Conservation (phyloP, 1,284 basidiomycete genomes). For the Sporisorium scitamineum region DNA sequence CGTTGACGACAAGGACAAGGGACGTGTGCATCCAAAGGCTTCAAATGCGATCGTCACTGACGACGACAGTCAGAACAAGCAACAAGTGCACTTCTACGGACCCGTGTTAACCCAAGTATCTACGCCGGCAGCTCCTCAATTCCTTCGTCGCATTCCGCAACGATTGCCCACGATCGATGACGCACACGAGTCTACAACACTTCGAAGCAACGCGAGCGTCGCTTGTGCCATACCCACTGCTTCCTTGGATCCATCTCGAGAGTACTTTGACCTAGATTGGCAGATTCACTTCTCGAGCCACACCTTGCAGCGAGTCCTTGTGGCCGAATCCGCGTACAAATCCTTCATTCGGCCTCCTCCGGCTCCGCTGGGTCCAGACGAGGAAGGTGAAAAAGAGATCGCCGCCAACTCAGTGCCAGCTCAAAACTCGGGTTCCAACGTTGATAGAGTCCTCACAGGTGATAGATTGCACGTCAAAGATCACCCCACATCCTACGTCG, state of each 20-base stretch:
- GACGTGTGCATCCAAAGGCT: background rate
- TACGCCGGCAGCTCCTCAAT: background rate
- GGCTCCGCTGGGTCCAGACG: slow-evolving; percentile 2
- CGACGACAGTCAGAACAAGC: background rate
- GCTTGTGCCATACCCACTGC: slow-evolving; percentile 16
- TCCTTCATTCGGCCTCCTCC: background rate
- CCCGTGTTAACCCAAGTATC: slow-evolving; percentile 7
- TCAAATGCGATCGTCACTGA: background rate
- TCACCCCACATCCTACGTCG: background rate
- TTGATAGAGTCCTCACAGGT: slow-evolving; percentile 4
- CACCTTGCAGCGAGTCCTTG: slow-evolving; percentile 5
- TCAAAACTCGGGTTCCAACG: background rate
- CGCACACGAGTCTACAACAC: background rate
- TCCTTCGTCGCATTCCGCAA: slow-evolving; percentile 13
- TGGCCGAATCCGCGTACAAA: background rate
- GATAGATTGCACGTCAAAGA: slow-evolving; percentile 12
- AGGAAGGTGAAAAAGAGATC: slow-evolving; percentile 12
- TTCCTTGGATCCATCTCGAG: slow-evolving; percentile 1
- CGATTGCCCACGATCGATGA: background rate
- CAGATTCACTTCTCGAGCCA: slow-evolving; percentile 15
- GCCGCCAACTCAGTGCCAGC: slow-evolving; percentile 3
- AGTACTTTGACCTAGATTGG: slow-evolving; percentile 23
- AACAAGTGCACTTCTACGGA: slow-evolving; percentile 8
- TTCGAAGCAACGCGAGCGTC: slow-evolving; percentile 11
- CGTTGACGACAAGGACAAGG: background rate